These are phyloP conservation scores for Moniliella sp. DNA, from an alignment of 1,284 basidiomycete species.

Conservation along the genomic window DNA sequence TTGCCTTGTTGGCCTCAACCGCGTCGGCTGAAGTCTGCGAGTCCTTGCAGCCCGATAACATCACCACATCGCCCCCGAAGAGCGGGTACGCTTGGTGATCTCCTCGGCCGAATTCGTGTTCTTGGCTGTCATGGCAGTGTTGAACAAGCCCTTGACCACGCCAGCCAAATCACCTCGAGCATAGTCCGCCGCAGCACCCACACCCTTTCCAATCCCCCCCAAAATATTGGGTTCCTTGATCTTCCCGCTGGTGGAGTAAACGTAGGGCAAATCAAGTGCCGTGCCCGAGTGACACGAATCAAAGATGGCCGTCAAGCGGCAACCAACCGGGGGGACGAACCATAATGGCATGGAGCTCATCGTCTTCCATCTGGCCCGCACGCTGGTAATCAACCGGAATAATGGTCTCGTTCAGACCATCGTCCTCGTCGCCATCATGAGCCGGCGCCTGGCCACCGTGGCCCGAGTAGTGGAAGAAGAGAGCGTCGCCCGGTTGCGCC, in stretches of 20 bases:
- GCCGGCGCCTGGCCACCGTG: slow-evolving; percentile 32
- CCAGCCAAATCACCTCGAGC: too few species aligned
- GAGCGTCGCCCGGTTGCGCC: slow-evolving; percentile 25
- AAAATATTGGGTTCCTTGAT: slow-evolving; percentile 61
- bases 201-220: slow-evolving; percentile 21
- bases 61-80: slow-evolving; percentile 51
- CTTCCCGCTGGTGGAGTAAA: slow-evolving; percentile 72
- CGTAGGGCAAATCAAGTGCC: too few species aligned
- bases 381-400: slow-evolving; percentile 28
- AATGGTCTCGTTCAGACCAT: slow-evolving; percentile 33
- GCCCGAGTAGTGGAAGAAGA: slow-evolving; percentile 31
- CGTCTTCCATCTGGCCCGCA: slow-evolving; percentile 30
- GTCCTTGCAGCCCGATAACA: slow-evolving; percentile 57
- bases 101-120: slow-evolving; percentile 44
- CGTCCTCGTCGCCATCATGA: slow-evolving; percentile 27
- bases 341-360: slow-evolving; percentile 29
- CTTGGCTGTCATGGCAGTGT: slow-evolving; percentile 35
- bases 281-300: too few species aligned
- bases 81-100: slow-evolving; percentile 47
- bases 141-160: slow-evolving; percentile 30
- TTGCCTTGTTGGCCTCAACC: slow-evolving; percentile 54
- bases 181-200: slow-evolving; percentile 46
- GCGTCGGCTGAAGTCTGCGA: slow-evolving; percentile 79
- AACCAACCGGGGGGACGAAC: slow-evolving; percentile 26
- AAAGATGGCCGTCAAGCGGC: slow-evolving; percentile 20